A percentile compares a stretch with the other conserved stretches of the same genome.
These are phyloP conservation scores for Mycena crocata DNA, from an alignment of 768 basidiomycete species.

Conservation along the genomic window DNA sequence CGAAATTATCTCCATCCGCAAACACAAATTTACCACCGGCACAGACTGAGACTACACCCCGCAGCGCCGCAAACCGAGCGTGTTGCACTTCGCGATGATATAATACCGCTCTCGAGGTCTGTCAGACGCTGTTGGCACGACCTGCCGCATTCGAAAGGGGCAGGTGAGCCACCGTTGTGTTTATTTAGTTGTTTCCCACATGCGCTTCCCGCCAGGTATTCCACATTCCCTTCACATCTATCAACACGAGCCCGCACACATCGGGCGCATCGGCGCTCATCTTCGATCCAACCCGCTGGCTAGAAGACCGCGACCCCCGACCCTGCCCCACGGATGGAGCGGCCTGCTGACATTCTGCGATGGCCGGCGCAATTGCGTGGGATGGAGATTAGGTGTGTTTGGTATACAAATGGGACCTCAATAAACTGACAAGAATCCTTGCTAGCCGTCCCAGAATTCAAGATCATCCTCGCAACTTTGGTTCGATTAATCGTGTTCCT, in stretches of 20 bases:
- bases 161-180: conserved; percentile 42
- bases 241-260: conserved; percentile 45
- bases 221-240: conserved; percentile 46
- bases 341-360: conserved; percentile 52
- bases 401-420: background rate
- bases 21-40: background rate
- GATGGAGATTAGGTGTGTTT: conserved; percentile 48
- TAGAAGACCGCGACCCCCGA: conserved; percentile 40
- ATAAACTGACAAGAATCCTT: background rate
- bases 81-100: conserved; percentile 52
- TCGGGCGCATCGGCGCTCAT: conserved; percentile 50
- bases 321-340: conserved; percentile 50
- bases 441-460: conserved; percentile 50
- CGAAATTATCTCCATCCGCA: background rate
- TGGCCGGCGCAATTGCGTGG: conserved; percentile 54
- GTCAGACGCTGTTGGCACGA: conserved; percentile 41
- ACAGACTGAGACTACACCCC: conserved; percentile 54
- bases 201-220: conserved; percentile 40
- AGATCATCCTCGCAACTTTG: conserved; percentile 51
- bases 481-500: conserved; percentile 50
- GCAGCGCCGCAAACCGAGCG: conserved; percentile 54
- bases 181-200: background rate
- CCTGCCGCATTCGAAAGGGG: conserved; percentile 48
- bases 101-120: conserved; percentile 53
- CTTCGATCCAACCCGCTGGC: conserved; percentile 55